phyloP scores from a whole-genome alignment of 108 stramenopile species.

The Discostella stelligeroides region DNA sequence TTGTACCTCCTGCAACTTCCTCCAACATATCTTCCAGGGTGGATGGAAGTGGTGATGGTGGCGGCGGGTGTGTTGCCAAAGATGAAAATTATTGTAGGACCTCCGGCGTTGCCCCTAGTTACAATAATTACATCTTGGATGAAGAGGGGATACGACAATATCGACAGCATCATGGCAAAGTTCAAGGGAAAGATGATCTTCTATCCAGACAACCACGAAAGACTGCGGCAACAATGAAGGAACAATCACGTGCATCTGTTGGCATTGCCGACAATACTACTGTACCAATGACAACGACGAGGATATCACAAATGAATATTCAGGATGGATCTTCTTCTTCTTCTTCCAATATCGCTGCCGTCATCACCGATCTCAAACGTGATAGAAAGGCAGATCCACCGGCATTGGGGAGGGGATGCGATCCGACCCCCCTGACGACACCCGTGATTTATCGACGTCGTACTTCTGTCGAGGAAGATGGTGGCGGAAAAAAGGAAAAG shows the following conservation, averaged over 20 bases:
- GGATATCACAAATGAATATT: neutral
- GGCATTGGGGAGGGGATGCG: conserved; percentile 15
- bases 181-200: neutral
- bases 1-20: neutral
- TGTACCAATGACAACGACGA: neutral
- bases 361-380: neutral
- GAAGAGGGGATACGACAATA: conserved; percentile 3
- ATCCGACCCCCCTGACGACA: conserved; percentile 10
- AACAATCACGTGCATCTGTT: no score
- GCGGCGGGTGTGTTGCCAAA: no score
- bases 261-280: neutral
- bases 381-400: conserved; percentile 23
- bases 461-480: neutral
- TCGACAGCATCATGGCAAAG: neutral
- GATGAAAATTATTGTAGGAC: no score
- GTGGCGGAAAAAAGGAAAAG: neutral
- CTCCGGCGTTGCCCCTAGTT: conserved; percentile 1
- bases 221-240: neutral
- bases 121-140: conserved; percentile 22
- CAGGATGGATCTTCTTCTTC: neutral
- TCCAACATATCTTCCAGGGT: neutral
- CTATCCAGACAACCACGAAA: neutral
- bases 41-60: no score
- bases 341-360: neutral
- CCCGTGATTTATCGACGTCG: neutral